Percentiles rank a stretch among this genome's conserved stretches.
These are phyloP conservation scores for Colletotrichum shisoi DNA, from an alignment of 2,329 filamentous ascomycete species.

Conservation along the genomic window DNA sequence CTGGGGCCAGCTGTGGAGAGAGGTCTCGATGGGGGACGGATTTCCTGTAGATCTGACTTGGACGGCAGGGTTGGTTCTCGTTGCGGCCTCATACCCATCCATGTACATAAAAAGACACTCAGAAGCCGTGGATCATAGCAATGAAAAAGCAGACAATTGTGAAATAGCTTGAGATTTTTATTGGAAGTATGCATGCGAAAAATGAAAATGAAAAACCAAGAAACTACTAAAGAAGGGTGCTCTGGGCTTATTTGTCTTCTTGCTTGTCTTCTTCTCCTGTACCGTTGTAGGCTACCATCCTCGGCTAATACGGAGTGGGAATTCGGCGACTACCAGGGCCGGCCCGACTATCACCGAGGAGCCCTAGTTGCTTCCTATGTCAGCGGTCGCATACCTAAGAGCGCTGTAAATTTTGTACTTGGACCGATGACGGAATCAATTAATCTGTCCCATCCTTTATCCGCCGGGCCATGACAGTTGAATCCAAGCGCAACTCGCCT, in stretches of 20 bases:
- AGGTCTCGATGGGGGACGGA: neutral
- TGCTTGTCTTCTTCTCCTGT: no score
- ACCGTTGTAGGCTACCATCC: neutral
- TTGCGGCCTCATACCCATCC: neutral
- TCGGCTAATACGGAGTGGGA: constrained; percentile 17
- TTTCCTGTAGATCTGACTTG: neutral
- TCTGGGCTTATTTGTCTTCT: no score
- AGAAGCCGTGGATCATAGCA: neutral
- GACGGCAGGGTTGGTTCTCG: neutral
- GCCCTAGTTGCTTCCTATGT: constrained; percentile 2
- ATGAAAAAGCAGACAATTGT: neutral
- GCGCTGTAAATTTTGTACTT: constrained; percentile 31
- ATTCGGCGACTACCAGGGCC: constrained; percentile 18
- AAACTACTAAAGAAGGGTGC: no score
- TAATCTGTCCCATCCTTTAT: neutral
- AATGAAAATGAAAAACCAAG: neutral
- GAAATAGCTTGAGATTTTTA: no score
- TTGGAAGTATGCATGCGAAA: neutral
- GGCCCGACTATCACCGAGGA: constrained; percentile 36
- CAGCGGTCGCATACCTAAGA: constrained; percentile 10
- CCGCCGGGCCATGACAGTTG: constrained; percentile 13
- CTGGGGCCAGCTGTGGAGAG: neutral
- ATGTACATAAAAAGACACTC: neutral
- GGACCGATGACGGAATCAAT: constrained; percentile 33
- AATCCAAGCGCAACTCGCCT: constrained; percentile 20